Base-by-base conservation (phyloP, 176 grass and related monocot species). In the Eragrostis nindensis region DNA sequence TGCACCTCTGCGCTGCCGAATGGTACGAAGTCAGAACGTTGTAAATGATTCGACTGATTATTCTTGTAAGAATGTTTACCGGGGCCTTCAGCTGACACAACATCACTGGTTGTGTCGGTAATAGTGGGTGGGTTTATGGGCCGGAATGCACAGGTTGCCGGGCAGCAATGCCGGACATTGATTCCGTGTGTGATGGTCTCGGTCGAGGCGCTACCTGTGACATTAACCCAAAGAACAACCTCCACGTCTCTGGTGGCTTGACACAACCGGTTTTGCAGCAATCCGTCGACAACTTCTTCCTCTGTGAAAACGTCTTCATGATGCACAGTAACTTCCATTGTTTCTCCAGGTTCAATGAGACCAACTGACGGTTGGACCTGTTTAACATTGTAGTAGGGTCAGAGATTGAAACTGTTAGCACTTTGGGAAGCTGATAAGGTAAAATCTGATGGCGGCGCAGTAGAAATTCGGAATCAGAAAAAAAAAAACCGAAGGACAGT, bases 341-440 rank as follows among this genome's bases (percentile, higher is more conserved):
- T 95, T 61, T 91, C 80, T 43, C 82, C 77, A 64, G 92, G 92
- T 81, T 89, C 90, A 56, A 98, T 83, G 71, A 98, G 78, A 40
- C 95, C 95, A 7, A 56, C 45, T 68, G 88, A 91, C 29, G 92
- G 95, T 75, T 91, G 69, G 12, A 95, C 90, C 95, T 98, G 78
- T 68, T 82, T 46, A 60, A 57, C 70, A 7, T 52, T 26, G n/a
- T n/a, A n/a, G n/a, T n/a, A n/a, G n/a, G n/a, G n/a, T n/a, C n/a
- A n/a, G 30, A 46, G 8, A 72, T 17, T 43, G n/a, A 60, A 14
- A 68, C 10, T 26, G 43, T 59, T 62, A 53, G 32, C 36, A 43
- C 25, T 45, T 0, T 11, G 45, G 19, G n/a, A 75, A 70, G 32
- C 55, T n/a, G 18, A 49, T n/a, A 71, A 80, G 17, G 5, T 71